Evolutionary conservation across 345 rosid species (phyloP).

Genomic region (Eucalyptus urophylla): DNA sequence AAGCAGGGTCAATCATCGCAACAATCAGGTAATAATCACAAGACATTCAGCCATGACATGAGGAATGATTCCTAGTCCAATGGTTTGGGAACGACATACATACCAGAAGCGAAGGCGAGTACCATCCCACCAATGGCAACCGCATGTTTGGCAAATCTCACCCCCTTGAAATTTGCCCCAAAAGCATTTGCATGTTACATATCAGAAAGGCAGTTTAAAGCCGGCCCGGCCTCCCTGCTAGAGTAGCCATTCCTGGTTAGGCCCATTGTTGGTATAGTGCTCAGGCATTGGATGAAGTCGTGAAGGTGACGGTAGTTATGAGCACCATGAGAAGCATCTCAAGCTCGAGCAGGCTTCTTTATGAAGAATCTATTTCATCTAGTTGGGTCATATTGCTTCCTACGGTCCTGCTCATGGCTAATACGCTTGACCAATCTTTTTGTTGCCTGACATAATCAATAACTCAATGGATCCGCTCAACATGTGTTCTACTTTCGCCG

Average conservation of each 20-base stretch:
- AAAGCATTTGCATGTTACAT: neutral
- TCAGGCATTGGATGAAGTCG: neutral
- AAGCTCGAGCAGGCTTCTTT: neutral
- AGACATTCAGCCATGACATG: neutral
- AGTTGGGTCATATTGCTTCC: neutral
- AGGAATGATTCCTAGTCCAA: neutral
- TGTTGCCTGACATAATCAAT: neutral
- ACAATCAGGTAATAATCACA: neutral
- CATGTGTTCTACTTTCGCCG: neutral
- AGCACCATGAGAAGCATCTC: neutral
- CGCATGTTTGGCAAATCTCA: neutral
- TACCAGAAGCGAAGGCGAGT: neutral
- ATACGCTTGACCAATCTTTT: neutral
- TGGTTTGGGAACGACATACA: neutral
- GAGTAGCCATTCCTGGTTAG: neutral
- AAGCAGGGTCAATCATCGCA: neutral
- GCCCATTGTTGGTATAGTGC: neutral
- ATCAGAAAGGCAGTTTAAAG: neutral
- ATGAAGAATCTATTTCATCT: neutral
- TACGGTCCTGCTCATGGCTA: neutral
- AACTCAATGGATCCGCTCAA: neutral
- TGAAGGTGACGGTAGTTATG: neutral
- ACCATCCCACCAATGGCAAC: neutral
- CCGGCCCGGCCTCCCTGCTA: neutral
- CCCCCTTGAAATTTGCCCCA: neutral